Percentiles rank a stretch among this genome's conserved stretches.
Conservation (phyloP, 164 flowering plant species). For the Cinnamomum micranthum region DNA sequence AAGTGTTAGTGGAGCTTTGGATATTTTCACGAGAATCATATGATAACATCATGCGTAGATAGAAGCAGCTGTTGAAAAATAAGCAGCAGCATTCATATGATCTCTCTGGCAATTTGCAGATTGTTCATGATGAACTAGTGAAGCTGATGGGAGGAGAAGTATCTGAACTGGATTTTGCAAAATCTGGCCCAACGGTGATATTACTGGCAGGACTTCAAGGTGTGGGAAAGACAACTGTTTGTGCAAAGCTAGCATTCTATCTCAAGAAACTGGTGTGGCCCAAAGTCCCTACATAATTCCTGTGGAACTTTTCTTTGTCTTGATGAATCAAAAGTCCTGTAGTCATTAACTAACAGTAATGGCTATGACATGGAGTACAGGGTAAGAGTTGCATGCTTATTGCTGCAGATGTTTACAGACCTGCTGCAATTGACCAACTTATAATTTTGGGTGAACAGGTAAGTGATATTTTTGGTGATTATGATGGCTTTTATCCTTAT, state of each 20-base stretch:
- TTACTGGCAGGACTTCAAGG: conserved; percentile 97
- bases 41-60: not conserved
- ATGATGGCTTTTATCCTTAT: not conserved
- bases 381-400: conserved; percentile 91
- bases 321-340: not conserved
- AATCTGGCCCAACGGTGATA: conserved; percentile 82
- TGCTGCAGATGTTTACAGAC: conserved; percentile 97
- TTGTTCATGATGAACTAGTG: conserved; percentile 86
- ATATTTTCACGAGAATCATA: not conserved
- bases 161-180: conserved; percentile 79
- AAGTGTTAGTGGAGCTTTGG: not conserved
- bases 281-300: not conserved
- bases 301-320: not conserved
- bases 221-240: conserved; percentile 97
- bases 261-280: conserved; percentile 79
- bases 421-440: conserved; percentile 98
- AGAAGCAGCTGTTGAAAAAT: not conserved
- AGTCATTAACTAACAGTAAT: not conserved
- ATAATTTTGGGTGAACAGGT: conserved; percentile 90
- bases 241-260: conserved; percentile 85
- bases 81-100: not conserved
- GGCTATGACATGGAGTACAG: conserved; percentile 33
- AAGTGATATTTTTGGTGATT: conserved; percentile 9
- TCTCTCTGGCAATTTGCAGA: conserved; percentile 35
- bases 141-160: conserved; percentile 99